These are phyloP conservation scores for Diplodia intermedia DNA, from an alignment of 2,329 filamentous ascomycete genomes.

Conservation along the genomic window DNA sequence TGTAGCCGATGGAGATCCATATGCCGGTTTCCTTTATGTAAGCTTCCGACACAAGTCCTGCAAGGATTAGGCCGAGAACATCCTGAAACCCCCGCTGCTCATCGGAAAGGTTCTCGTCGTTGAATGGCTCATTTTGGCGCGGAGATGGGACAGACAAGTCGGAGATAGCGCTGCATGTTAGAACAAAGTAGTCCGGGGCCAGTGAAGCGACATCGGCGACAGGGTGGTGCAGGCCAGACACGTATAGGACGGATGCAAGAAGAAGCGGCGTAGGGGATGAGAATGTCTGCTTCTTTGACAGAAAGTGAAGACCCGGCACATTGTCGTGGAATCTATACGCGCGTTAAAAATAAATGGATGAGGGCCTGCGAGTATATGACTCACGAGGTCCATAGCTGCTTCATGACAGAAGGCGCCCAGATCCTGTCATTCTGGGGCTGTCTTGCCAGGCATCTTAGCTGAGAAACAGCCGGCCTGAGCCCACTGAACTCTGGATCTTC, in stretches of 20 bases:
- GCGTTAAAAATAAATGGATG: not conserved
- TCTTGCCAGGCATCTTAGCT: slow-evolving; percentile 40
- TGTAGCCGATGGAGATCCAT: slow-evolving; percentile 55
- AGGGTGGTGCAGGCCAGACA: slow-evolving; percentile 47
- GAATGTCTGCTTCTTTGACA: slow-evolving; percentile 53
- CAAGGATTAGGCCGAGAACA: slow-evolving; percentile 52
- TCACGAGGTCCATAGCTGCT: slow-evolving; percentile 48
- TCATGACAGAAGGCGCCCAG: slow-evolving; percentile 46
- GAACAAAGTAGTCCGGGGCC: slow-evolving; percentile 50
- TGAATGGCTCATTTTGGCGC: slow-evolving; percentile 29
- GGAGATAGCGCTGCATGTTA: slow-evolving; percentile 51
- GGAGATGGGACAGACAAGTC: slow-evolving; percentile 50
- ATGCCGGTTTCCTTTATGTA: slow-evolving; percentile 53
- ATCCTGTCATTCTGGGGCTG: slow-evolving; percentile 39
- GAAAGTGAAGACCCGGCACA: slow-evolving; percentile 56
- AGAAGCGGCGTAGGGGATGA: slow-evolving; percentile 53
- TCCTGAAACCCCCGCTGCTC: slow-evolving; percentile 55
- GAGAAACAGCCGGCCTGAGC: slow-evolving; percentile 43
- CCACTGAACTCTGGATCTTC: slow-evolving; percentile 37
- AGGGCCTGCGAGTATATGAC: slow-evolving; percentile 6
- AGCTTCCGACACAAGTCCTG: slow-evolving; percentile 52
- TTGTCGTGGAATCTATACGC: slow-evolving; percentile 52
- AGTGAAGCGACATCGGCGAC: slow-evolving; percentile 46
- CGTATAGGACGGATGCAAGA: slow-evolving; percentile 54
- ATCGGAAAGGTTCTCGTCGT: slow-evolving; percentile 36